Evolutionary conservation across 2,329 filamentous ascomycete genomes (phyloP), one percentile per base, ranked within the genome.

Genomic region (Beauveria sp.): DNA sequence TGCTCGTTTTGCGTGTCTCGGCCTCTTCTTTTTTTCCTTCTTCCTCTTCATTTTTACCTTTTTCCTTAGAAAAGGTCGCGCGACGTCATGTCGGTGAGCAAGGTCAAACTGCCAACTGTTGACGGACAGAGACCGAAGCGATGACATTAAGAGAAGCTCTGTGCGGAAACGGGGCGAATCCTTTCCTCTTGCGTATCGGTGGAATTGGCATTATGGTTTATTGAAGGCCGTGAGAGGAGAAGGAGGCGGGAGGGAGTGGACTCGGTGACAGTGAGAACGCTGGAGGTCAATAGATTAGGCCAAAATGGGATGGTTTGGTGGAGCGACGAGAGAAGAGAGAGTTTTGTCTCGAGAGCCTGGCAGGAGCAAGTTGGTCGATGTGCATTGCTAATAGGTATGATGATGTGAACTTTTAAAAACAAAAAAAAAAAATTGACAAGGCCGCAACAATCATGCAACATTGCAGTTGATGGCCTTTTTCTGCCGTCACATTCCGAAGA

Each of bases 81-180:
- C 47, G 47, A 50, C 47, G 47, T 50, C 47, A 50, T 50, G 48
- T 51, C 48, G 28, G 50, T 52, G 50, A 18, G 14, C 12, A 53
- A 20, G 20, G 51, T 16, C 28, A 40, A 22, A 41, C 34, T 9
- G 20, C 18, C 41, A 16, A 37, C 48, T 34, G 48, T 28, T 34
- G 20, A 26, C 40, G 53, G 53, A 44, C 24, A 55, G 53, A 30
- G 24, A 22, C 53, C 53, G 53, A 44, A 22, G 20, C 16, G 10
- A n/a, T n/a, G 16, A 44, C 40, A 55, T 44, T 41, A 41, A 41
- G 34, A 54, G 7, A n/a, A 41, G 51, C 51, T 54, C 53, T 43
- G 53, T 55, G 53, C 53, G 43, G 18, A 55, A 26, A 22, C 26
- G 53, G 53, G 53, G 53, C 40, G 40, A 34, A 55, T 55, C 53